These are phyloP conservation scores for Phalaenopsis hybrid DNA, from an alignment of 116 monocot species.

Conservation along the genomic window DNA sequence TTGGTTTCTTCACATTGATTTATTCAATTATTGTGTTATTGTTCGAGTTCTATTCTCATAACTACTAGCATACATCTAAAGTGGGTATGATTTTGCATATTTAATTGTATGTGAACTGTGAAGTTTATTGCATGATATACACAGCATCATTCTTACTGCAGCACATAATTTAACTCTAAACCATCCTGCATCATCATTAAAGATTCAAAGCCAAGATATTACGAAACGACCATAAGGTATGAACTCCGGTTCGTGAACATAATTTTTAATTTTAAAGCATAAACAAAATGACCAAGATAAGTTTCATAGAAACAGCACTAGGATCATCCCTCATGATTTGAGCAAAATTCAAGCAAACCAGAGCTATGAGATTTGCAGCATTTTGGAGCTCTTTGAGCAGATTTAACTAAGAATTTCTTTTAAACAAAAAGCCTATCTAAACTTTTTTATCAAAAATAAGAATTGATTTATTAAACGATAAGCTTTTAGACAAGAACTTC, in stretches of 20 bases:
- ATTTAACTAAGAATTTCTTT: background rate
- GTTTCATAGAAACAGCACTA: too few species aligned
- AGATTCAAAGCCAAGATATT: background rate
- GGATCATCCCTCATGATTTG: too few species aligned
- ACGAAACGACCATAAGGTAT: background rate
- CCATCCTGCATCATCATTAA: background rate
- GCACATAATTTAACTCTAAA: background rate
- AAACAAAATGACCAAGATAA: background rate
- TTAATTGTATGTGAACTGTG: background rate
- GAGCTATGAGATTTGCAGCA: too few species aligned
- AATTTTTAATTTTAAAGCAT: background rate
- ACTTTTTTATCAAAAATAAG: background rate
- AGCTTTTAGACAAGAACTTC: background rate
- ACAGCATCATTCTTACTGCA: background rate
- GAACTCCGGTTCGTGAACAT: background rate
- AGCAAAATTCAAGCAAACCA: too few species aligned
- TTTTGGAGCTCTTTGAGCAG: too few species aligned
- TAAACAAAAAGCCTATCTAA: background rate
- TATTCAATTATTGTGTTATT: too few species aligned
- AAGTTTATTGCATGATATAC: background rate
- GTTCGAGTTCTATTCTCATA: too few species aligned
- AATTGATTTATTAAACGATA: background rate
- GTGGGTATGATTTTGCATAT: background rate
- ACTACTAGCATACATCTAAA: too few species aligned
- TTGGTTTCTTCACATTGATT: too few species aligned